Base-by-base conservation (phyloP, 1,284 basidiomycete genomes). In the Ustilago crameri region DNA sequence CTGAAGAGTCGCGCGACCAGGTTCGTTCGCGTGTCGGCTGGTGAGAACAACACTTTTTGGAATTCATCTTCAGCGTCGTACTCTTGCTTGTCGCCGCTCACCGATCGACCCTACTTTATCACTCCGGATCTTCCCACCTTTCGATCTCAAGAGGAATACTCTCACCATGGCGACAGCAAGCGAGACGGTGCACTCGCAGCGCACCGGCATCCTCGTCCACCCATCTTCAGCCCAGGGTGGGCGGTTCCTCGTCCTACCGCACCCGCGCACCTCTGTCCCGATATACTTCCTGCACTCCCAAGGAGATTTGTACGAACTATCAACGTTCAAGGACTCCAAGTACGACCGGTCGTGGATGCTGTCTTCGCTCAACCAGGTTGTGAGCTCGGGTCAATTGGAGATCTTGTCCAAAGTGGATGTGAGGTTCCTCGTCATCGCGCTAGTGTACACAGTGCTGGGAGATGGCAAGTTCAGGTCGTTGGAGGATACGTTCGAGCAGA, bases 341-440 rank as follows among this genome's bases (percentile, higher is more conserved):
- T 48, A 46, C 44, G 57, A 65, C 22, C 68, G 68, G 34, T 58
- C 58, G 5, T 71, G 68, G 68, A 61, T 71, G 54, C 38, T 71
- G 17, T 57, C 57, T 1, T 40, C 24, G 12, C 27, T 61, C 9
- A 58, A 71, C 41, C n/a, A 48, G 23, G 62, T 71, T 1, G 37
- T 71, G 8, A 58, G 58, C 1, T 54, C 53, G 3, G 68, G 52
- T 0, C 68, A 62, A 12, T 35, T 71, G 15, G 68, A 65, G 44
- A 62, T 71, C 20, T 20, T 71, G 3, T 50, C 62, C 8, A 49
- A 27, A 0, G 30, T 65, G 1, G 68, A 71, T 26, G 54, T 38
- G 20, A 37, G 62, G 14, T 71, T 71, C 15, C n/a, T 71, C 8
- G 44, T 65, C 17, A 24, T 62, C 3, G 48, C 58, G 26, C 18